phyloP scores from a whole-genome alignment of 2,329 filamentous ascomycete genomes.

The Ophiosphaerella narmari region DNA sequence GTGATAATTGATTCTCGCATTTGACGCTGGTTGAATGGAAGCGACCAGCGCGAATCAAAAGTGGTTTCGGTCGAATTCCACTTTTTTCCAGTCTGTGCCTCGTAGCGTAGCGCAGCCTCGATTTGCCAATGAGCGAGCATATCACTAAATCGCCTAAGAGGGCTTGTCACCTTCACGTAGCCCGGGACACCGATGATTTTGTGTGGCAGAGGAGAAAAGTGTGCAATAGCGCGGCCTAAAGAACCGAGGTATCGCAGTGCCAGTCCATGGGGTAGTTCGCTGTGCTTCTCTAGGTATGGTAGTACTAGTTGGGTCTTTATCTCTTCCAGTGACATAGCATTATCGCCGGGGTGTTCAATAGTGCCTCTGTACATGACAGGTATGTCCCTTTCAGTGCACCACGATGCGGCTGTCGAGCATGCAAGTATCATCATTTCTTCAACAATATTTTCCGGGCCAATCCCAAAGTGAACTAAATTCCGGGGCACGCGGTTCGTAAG shows the following conservation, averaged over 20 bases:
- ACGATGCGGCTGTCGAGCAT: conserved; percentile 55
- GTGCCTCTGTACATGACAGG: conserved; percentile 57
- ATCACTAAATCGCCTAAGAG: conserved; percentile 64
- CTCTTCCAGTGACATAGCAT: conserved; percentile 15
- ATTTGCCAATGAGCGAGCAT: conserved; percentile 68
- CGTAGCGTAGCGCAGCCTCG: conserved; percentile 63
- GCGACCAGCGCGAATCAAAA: conserved; percentile 45
- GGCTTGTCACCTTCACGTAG: conserved; percentile 65
- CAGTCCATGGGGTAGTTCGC: conserved; percentile 42
- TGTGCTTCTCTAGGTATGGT: conserved; percentile 44
- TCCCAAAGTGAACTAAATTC: conserved; percentile 13
- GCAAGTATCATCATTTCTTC: conserved; percentile 60
- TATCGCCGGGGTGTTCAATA: conserved; percentile 20
- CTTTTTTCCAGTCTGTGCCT: conserved; percentile 53
- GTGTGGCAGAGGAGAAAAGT: conserved; percentile 56
- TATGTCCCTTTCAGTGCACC: conserved; percentile 58
- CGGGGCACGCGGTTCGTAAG: conserved; percentile 12
- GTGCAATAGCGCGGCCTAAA: conserved; percentile 50
- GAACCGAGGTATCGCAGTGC: conserved; percentile 50
- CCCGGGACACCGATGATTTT: conserved; percentile 55
- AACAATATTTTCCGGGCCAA: conserved; percentile 37
- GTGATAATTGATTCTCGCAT: conserved; percentile 56
- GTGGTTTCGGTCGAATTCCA: conserved; percentile 36
- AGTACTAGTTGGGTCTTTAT: conserved; percentile 42
- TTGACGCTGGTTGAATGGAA: conserved; percentile 57